Conservation (phyloP, 2,329 filamentous ascomycete species). For the Fusarium cicatricum region DNA sequence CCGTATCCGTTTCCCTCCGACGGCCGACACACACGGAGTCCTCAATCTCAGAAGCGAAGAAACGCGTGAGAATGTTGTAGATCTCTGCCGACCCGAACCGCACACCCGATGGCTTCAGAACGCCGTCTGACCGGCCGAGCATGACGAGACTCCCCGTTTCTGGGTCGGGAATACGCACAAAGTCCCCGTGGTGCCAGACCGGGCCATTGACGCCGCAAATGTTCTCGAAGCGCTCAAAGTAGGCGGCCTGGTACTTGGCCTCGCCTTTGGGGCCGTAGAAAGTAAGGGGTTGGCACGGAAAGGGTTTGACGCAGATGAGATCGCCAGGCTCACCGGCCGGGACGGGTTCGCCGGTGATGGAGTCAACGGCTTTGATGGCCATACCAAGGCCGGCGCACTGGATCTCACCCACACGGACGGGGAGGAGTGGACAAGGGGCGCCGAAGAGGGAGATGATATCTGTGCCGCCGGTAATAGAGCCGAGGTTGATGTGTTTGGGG, state of each 20-base stretch:
- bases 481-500: constrained; percentile 81
- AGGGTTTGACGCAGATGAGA: constrained; percentile 84
- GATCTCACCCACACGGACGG: constrained; percentile 77
- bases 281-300: constrained; percentile 88
- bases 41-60: constrained; percentile 80
- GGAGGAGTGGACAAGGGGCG: constrained; percentile 78
- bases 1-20: constrained; percentile 72
- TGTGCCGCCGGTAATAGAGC: constrained; percentile 93
- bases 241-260: constrained; percentile 81
- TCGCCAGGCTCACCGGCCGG: constrained; percentile 78
- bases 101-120: constrained; percentile 91
- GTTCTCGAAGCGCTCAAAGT: constrained; percentile 82
- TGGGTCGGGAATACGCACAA: constrained; percentile 73
- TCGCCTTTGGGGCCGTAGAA: constrained; percentile 78
- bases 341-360: constrained; percentile 62
- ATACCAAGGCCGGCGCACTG: constrained; percentile 82
- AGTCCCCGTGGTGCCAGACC: constrained; percentile 96
- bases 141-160: constrained; percentile 82
- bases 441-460: constrained; percentile 97
- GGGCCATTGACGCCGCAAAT: constrained; percentile 49
- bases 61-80: constrained; percentile 89
- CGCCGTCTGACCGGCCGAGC: constrained; percentile 91
- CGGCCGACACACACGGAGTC: constrained; percentile 90
- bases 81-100: constrained; percentile 95
- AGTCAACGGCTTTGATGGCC: constrained; percentile 72